These are phyloP conservation scores for Candida incommunis DNA, from an alignment of 805 yeast species.

Conservation along the genomic window DNA sequence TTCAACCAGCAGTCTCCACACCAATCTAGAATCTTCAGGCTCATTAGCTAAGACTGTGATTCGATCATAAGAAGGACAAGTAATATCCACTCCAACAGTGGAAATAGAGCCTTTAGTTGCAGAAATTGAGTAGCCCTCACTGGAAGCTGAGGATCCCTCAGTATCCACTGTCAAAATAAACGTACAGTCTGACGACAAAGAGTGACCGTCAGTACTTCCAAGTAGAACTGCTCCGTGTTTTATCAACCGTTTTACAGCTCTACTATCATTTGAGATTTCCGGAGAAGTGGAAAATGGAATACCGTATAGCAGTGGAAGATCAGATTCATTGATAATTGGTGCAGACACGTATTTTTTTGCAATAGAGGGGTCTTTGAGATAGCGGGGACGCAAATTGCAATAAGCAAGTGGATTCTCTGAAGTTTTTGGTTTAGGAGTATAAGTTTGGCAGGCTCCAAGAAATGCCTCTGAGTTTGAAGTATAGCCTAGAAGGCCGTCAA, in stretches of 20 bases:
- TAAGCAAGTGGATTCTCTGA: background rate
- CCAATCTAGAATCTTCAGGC: conserved; percentile 8
- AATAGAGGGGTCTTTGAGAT: background rate
- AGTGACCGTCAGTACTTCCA: background rate
- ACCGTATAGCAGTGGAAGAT: conserved; percentile 8
- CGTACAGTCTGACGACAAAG: background rate
- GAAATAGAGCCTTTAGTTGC: conserved; percentile 6
- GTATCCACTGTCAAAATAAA: background rate
- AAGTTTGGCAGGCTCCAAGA: background rate
- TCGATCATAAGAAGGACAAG: conserved; percentile 9
- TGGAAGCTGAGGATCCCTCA: conserved; percentile 1
- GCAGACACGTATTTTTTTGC: background rate
- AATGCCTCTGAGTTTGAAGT: conserved; percentile 5
- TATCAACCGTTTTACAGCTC: background rate
- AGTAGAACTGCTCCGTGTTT: background rate
- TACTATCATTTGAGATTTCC: conserved; percentile 5
- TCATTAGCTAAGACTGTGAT: conserved; percentile 8
- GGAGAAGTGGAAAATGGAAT: conserved; percentile 10
- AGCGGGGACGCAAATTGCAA: background rate
- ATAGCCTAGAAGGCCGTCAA: conserved; percentile 17
- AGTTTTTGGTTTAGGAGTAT: background rate
- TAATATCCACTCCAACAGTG: conserved; percentile 7
- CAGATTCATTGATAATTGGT: background rate
- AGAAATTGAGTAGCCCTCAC: conserved; percentile 4
- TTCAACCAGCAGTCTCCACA: conserved; percentile 11